Evolutionary conservation across 129 eudicot genomes (phyloP).

Genomic region (Ambrosia artemisiifolia): DNA sequence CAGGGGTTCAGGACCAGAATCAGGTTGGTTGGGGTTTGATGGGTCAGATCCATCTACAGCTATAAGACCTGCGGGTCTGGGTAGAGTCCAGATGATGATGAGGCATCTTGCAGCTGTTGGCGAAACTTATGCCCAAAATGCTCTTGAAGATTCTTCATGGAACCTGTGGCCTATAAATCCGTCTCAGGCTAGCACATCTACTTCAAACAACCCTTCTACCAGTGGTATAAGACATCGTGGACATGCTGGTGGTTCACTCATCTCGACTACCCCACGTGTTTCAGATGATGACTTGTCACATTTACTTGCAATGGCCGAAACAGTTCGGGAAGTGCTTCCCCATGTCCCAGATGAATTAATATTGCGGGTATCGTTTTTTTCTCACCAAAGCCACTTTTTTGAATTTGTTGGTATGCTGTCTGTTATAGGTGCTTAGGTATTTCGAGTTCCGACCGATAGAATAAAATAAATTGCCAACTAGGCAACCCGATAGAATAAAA

Average conservation of each 20-base stretch:
- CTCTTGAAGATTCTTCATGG: conserved; percentile 86
- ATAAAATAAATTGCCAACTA: background rate
- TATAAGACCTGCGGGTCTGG: conserved; percentile 64
- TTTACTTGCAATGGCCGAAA: conserved; percentile 89
- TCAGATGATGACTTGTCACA: conserved; percentile 56
- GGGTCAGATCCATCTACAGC: conserved; percentile 82
- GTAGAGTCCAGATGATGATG: conserved; percentile 94
- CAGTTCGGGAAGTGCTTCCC: conserved; percentile 94
- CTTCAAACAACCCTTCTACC: conserved; percentile 43
- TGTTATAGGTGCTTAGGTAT: background rate
- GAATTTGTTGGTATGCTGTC: background rate
- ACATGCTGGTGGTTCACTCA: conserved; percentile 41
- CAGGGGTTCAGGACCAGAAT: conserved; percentile 67
- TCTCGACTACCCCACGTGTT: conserved; percentile 51
- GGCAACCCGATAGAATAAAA: background rate
- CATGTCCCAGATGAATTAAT: conserved; percentile 89
- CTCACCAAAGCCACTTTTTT: background rate
- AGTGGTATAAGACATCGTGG: conserved; percentile 44
- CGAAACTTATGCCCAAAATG: conserved; percentile 86
- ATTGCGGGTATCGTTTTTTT: conserved; percentile 57
- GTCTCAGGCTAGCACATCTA: conserved; percentile 71
- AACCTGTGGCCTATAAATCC: conserved; percentile 74
- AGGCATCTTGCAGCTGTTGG: conserved; percentile 98
- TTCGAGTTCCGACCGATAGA: too few relatives aligned
- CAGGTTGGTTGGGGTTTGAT: conserved; percentile 80